A percentile compares a stretch with the other conserved stretches of the same genome.
phyloP scores from a whole-genome alignment of 2,329 filamentous ascomycete genomes.

The Fusarium sp. region DNA sequence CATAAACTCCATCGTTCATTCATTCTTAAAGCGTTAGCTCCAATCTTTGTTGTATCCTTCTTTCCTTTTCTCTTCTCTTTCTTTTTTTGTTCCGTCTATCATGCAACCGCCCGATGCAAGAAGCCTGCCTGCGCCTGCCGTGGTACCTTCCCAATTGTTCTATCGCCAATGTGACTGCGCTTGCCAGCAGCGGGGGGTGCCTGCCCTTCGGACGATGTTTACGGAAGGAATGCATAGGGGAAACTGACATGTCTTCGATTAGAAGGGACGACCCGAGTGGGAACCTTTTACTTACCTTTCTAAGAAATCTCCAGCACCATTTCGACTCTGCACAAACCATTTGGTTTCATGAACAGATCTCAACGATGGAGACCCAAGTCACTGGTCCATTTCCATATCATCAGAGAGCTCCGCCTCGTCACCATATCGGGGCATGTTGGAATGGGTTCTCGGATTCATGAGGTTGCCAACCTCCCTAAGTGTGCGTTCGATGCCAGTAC shows the following conservation, averaged over 20 bases:
- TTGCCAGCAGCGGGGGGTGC: slow-evolving; percentile 2
- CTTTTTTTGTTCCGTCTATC: slow-evolving; percentile 13
- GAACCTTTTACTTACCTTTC: neutral
- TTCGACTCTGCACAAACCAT: neutral
- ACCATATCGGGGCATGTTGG: neutral
- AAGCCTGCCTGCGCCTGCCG: neutral
- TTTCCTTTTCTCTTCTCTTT: neutral
- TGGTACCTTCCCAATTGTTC: neutral
- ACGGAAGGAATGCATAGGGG: neutral
- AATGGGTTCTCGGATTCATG: neutral
- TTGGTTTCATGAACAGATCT: neutral
- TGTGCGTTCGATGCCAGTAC: neutral
- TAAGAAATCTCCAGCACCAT: neutral
- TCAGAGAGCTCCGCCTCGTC: neutral
- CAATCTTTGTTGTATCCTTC: neutral
- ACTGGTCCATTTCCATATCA: slow-evolving; percentile 2
- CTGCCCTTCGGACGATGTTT: slow-evolving; percentile 9
- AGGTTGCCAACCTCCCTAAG: neutral
- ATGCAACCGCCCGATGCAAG: slow-evolving; percentile 7
- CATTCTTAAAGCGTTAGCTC: neutral
- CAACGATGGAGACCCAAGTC: neutral
- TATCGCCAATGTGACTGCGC: neutral
- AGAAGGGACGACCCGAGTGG: neutral
- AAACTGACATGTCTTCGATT: neutral
- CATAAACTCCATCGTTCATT: neutral